A percentile compares a stretch with the other conserved stretches of the same genome.
These are phyloP conservation scores for Salvia miltiorrhiza DNA, from an alignment of 257 asterid genomes.

Conservation along the genomic window DNA sequence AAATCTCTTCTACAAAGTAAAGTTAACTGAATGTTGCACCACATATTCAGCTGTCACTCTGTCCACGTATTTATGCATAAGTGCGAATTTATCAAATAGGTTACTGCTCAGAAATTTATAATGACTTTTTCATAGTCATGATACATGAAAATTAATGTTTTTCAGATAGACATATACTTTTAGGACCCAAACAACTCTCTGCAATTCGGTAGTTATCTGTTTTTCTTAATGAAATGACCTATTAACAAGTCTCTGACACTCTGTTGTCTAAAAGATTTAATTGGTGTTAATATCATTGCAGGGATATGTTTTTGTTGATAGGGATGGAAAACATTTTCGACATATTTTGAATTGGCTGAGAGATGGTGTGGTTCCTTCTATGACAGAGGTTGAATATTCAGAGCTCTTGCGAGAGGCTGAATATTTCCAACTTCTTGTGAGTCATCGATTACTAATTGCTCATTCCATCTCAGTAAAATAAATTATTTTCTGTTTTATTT, in stretches of 20 bases:
- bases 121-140: background rate
- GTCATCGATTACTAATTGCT: conserved; percentile 22
- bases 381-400: conserved; percentile 60
- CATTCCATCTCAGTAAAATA: background rate
- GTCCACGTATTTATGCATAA: background rate
- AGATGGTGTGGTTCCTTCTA: conserved; percentile 74
- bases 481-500: background rate
- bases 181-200: background rate
- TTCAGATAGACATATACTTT: background rate
- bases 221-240: background rate
- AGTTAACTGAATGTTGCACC: background rate
- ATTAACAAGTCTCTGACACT: background rate
- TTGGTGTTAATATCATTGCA: conserved; percentile 33
- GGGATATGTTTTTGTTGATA: conserved; percentile 90
- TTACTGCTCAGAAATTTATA: background rate
- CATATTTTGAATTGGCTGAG: conserved; percentile 93
- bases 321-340: conserved; percentile 90
- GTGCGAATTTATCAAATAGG: conserved; percentile 6
- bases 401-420: conserved; percentile 89
- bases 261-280: conserved; percentile 4
- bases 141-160: background rate
- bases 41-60: background rate
- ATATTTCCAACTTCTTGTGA: conserved; percentile 88
- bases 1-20: background rate
- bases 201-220: background rate